Conservation (phyloP, 106 monocot species). For the Agapanthus africanus region DNA sequence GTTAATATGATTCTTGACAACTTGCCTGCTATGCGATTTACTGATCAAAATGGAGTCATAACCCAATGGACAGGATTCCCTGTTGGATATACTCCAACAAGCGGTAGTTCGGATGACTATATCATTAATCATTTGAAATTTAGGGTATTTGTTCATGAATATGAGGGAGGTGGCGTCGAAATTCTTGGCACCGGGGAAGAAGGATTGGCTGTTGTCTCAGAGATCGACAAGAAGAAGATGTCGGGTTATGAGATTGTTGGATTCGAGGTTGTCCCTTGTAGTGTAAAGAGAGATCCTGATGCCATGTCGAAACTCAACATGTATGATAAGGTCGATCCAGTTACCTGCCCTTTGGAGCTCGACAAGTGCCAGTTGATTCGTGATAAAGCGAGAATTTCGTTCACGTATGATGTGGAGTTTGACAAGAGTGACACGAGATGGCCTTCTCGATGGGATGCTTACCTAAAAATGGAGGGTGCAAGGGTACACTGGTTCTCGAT, state of each 20-base stretch:
- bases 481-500: constrained; percentile 22
- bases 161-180: constrained; percentile 11
- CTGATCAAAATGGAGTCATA: constrained; percentile 5
- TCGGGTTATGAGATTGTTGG: constrained; percentile 24
- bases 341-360: constrained; percentile 19
- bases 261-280: constrained; percentile 31
- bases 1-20: constrained; percentile 28
- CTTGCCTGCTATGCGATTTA: constrained; percentile 12
- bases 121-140: constrained; percentile 27
- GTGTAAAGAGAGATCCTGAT: constrained; percentile 16
- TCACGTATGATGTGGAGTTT: constrained; percentile 28
- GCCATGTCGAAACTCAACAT: constrained; percentile 23
- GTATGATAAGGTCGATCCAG: constrained; percentile 24
- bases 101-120: constrained; percentile 3
- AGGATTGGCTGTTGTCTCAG: background rate
- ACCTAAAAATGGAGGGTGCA: constrained; percentile 27
- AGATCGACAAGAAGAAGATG: constrained; percentile 16
- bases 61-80: constrained; percentile 22
- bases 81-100: constrained; percentile 16
- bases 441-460: constrained; percentile 28
- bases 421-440: constrained; percentile 18
- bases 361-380: constrained; percentile 21
- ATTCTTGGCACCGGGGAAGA: constrained; percentile 17
- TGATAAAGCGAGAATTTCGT: constrained; percentile 17
- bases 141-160: constrained; percentile 18